These are phyloP conservation scores for Breynia disticha DNA, from an alignment of 441 rosid species.

Conservation along the genomic window DNA sequence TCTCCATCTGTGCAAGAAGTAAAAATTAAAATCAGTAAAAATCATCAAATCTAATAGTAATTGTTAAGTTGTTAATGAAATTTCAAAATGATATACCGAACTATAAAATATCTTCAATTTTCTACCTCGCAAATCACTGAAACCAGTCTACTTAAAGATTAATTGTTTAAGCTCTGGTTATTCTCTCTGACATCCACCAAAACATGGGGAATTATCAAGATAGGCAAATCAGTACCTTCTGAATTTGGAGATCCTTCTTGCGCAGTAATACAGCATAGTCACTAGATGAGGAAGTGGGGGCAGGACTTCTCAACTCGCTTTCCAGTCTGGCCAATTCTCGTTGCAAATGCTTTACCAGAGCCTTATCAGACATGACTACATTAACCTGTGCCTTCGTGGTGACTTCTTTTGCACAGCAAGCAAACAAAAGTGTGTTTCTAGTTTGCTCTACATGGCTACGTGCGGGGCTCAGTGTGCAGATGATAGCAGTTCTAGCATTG, in stretches of 20 bases:
- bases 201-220: too few relatives aligned
- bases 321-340: constrained; percentile 88
- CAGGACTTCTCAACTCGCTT: constrained; percentile 67
- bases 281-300: constrained; percentile 35
- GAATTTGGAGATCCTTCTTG: constrained; percentile 83
- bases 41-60: neutral
- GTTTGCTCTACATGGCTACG: constrained; percentile 91
- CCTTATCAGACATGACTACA: constrained; percentile 96
- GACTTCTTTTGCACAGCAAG: constrained; percentile 97
- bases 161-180: too few relatives aligned
- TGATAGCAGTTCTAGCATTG: constrained; percentile 87
- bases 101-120: too few relatives aligned
- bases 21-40: neutral
- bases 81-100: neutral
- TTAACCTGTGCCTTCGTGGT: constrained; percentile 91
- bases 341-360: constrained; percentile 89
- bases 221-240: constrained; percentile 43
- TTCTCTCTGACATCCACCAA: too few relatives aligned
- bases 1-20: constrained; percentile 59
- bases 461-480: constrained; percentile 90
- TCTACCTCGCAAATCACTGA: too few relatives aligned
- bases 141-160: too few relatives aligned
- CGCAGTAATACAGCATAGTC: constrained; percentile 54
- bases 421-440: constrained; percentile 91
- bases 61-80: neutral